Conservation (phyloP, 208 protist species). For the Porcisia deanei region DNA sequence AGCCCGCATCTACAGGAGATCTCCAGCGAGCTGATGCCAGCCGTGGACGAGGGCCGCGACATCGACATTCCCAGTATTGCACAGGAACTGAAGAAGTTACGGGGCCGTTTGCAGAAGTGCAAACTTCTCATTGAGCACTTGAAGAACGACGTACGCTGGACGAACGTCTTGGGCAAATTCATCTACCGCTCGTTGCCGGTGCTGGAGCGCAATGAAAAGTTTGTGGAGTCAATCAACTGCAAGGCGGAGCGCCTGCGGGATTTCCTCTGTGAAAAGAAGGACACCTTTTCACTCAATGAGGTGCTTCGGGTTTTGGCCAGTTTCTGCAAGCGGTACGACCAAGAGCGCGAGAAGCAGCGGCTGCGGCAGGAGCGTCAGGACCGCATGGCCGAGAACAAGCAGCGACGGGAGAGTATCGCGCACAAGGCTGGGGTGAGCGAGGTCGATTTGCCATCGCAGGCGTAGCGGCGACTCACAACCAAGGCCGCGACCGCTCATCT, state of each 20-base stretch:
- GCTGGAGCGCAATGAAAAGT: constrained; percentile 53
- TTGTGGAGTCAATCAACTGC: constrained; percentile 42
- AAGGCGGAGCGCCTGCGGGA: constrained; percentile 48
- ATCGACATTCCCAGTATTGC: constrained; percentile 62
- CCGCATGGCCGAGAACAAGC: constrained; percentile 13
- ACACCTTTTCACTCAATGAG: constrained; percentile 59
- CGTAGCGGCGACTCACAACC: background rate
- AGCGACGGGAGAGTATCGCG: background rate
- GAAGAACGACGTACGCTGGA: constrained; percentile 58
- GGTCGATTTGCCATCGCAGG: background rate
- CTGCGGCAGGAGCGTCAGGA: constrained; percentile 13
- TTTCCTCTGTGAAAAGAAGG: constrained; percentile 58
- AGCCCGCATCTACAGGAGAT: constrained; percentile 46
- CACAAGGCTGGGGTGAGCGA: background rate
- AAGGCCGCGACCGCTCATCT: background rate
- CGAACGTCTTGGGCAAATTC: constrained; percentile 64
- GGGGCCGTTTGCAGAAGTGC: constrained; percentile 46
- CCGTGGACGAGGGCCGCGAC: constrained; percentile 44
- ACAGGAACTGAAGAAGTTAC: constrained; percentile 51
- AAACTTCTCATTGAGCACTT: constrained; percentile 48
- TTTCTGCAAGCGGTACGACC: constrained; percentile 70
- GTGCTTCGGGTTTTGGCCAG: constrained; percentile 46
- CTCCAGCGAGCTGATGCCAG: constrained; percentile 56
- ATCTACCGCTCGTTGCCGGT: constrained; percentile 41
- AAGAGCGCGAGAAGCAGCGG: constrained; percentile 38